Conservation (phyloP, 2,329 filamentous ascomycete species). For the Xylaria polymorpha region DNA sequence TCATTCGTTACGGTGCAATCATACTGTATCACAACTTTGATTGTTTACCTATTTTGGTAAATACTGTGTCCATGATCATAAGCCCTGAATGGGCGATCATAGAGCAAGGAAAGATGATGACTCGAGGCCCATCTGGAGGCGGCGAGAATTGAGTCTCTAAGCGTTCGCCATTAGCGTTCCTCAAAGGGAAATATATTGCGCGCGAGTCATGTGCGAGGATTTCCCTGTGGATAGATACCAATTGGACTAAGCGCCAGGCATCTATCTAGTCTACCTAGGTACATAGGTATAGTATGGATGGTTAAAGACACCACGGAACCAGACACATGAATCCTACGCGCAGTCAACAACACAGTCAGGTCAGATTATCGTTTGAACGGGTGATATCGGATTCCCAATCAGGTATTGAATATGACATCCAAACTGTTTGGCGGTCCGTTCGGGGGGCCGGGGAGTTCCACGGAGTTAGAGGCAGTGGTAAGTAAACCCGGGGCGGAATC, state of each 20-base stretch:
- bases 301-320: neutral
- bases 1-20: neutral
- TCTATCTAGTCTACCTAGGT: no score
- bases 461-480: neutral
- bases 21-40: neutral
- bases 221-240: neutral
- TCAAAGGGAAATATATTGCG: conserved; percentile 13
- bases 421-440: neutral
- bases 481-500: neutral
- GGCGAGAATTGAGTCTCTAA: neutral
- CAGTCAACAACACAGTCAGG: neutral
- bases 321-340: neutral
- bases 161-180: conserved; percentile 1
- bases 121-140: neutral
- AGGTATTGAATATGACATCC: neutral
- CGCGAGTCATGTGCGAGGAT: conserved; percentile 5
- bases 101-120: neutral
- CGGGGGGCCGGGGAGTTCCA: conserved; percentile 2
- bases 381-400: neutral
- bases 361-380: neutral
- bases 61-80: neutral
- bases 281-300: no score
- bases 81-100: neutral
- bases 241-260: neutral
- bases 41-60: conserved; percentile 16